These are phyloP conservation scores for Apiospora hydei DNA, from an alignment of 2,329 filamentous ascomycete species.

Conservation along the genomic window DNA sequence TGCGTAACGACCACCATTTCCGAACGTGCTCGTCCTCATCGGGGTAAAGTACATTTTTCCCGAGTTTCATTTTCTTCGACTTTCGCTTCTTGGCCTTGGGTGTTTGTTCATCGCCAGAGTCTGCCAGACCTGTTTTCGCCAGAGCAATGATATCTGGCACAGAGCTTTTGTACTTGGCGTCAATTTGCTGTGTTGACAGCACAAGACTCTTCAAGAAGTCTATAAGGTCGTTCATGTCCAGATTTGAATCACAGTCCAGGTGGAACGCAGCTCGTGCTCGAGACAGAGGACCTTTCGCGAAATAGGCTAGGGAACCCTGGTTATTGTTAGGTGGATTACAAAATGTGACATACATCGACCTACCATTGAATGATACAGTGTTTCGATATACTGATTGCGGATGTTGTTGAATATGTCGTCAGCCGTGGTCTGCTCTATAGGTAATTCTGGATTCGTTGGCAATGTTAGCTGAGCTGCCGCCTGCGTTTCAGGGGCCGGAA, in stretches of 20 bases:
- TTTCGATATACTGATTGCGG: conserved; percentile 64
- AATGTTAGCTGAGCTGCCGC: not conserved
- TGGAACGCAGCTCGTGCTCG: conserved; percentile 76
- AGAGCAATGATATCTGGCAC: conserved; percentile 67
- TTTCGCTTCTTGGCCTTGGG: conserved; percentile 57
- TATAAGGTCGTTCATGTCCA: conserved; percentile 69
- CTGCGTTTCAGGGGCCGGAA: conserved; percentile 9
- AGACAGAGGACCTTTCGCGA: conserved; percentile 82
- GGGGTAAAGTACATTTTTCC: conserved; percentile 73
- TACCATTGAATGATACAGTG: conserved; percentile 70
- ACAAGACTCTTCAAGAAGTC: conserved; percentile 73
- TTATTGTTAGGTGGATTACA: conserved; percentile 46
- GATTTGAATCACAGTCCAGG: conserved; percentile 64
- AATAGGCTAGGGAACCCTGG: conserved; percentile 81
- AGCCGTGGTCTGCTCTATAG: conserved; percentile 34
- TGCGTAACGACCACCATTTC: conserved; percentile 73
- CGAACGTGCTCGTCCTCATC: conserved; percentile 70
- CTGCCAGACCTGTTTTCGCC: conserved; percentile 64
- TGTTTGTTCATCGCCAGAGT: conserved; percentile 61
- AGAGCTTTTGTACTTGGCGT: conserved; percentile 81
- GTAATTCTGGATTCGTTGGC: not conserved
- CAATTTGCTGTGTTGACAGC: conserved; percentile 71
- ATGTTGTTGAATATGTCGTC: conserved; percentile 65
- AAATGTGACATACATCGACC: conserved; percentile 36
- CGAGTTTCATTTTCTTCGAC: conserved; percentile 70